Percentiles rank a stretch among this genome's conserved stretches.
Conservation (phyloP, 805 yeast genomes). For the Candida hungchunana region DNA sequence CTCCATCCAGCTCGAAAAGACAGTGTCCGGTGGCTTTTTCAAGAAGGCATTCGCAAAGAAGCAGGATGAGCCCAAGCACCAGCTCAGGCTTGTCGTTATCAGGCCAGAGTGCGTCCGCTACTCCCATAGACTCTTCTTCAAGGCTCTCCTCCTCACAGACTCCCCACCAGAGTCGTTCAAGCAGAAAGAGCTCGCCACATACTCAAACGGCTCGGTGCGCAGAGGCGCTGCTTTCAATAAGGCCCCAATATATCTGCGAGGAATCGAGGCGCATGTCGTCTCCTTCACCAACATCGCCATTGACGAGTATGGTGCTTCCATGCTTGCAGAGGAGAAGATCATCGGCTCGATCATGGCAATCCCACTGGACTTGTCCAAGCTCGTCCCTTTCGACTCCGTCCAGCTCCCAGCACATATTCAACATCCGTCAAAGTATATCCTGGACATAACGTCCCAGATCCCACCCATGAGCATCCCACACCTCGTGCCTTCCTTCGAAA, state of each 20-base stretch:
- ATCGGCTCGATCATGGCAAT: constrained; percentile 1
- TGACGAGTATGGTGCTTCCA: constrained; percentile 1
- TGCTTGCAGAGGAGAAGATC: constrained; percentile 1
- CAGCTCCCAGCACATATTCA: not conserved
- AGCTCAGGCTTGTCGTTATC: constrained; percentile 3
- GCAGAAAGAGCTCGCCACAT: not conserved
- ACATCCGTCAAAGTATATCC: constrained; percentile 3
- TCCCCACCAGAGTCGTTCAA: constrained; percentile 6
- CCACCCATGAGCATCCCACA: constrained; percentile 7
- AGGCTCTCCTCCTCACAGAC: constrained; percentile 7
- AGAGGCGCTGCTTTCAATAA: constrained; percentile 2
- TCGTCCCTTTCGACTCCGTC: constrained; percentile 1
- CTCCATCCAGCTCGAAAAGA: not conserved
- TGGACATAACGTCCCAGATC: constrained; percentile 4
- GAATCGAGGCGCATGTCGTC: not conserved
- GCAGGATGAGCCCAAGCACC: constrained; percentile 1
- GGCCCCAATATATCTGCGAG: constrained; percentile 3
- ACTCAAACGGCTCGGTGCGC: constrained; percentile 2
- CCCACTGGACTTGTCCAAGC: constrained; percentile 3
- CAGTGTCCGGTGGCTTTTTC: constrained; percentile 1
- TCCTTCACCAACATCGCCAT: constrained; percentile 4
- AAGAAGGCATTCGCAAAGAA: constrained; percentile 5
- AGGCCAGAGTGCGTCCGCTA: constrained; percentile 7
- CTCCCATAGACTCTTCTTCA: constrained; percentile 5
- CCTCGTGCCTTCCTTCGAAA: constrained; percentile 3